These are phyloP conservation scores for Pyrenula aspistea DNA, from an alignment of 495 filamentous ascomycete genomes.

Conservation along the genomic window DNA sequence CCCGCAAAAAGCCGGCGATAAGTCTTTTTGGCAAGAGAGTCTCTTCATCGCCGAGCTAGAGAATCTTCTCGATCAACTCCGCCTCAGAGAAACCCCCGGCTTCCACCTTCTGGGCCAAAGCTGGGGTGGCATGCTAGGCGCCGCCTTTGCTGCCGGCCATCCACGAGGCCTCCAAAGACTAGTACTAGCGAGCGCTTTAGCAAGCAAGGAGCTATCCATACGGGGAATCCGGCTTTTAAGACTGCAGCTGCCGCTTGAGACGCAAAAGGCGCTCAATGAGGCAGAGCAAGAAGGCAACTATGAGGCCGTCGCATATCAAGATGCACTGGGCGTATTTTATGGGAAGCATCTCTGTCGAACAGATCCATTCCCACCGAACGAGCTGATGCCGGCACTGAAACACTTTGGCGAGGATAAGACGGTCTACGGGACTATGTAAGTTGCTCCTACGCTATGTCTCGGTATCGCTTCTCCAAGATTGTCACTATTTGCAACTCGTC, in stretches of 20 bases:
- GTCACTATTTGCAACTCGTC: too few species aligned
- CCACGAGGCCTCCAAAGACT: constrained; percentile 26
- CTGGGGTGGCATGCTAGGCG: constrained; percentile 41
- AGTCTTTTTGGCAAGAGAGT: constrained; percentile 30
- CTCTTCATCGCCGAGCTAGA: constrained; percentile 37
- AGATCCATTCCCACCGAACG: constrained; percentile 19
- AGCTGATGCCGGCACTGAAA: constrained; percentile 14
- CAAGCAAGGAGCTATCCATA: constrained; percentile 19
- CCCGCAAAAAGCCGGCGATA: constrained; percentile 24
- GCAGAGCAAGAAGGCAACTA: constrained; percentile 21
- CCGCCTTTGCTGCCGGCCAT: constrained; percentile 18
- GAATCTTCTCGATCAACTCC: constrained; percentile 22
- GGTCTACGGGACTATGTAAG: constrained; percentile 32
- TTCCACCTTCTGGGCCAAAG: constrained; percentile 34
- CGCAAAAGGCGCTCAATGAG: constrained; percentile 24
- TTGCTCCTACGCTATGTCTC: neutral
- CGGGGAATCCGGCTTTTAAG: constrained; percentile 16
- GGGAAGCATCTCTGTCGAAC: constrained; percentile 26
- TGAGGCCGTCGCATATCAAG: constrained; percentile 31
- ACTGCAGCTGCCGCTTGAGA: constrained; percentile 23
- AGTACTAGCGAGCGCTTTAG: constrained; percentile 26
- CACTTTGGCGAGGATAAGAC: constrained; percentile 29
- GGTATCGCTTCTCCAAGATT: neutral
- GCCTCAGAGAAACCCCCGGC: constrained; percentile 20
- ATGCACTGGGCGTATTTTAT: constrained; percentile 28